Conservation (phyloP, 1,139 yeast species). For the Suhomyces taliae region DNA sequence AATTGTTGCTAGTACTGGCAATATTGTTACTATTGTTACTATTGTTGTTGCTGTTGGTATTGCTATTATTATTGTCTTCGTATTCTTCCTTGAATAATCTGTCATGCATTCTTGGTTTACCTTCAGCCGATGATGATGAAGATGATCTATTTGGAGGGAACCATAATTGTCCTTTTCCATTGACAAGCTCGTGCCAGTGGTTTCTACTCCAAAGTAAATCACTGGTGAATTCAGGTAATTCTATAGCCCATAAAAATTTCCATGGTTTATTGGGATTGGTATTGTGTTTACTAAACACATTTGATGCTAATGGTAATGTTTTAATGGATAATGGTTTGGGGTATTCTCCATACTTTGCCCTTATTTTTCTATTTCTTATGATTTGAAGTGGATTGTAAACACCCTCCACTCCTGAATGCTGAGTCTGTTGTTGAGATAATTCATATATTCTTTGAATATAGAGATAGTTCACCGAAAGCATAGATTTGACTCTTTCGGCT, state of each 20-base stretch:
- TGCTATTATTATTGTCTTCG: not conserved
- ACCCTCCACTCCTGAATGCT: conserved; percentile 57
- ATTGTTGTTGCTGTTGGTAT: too few relatives aligned
- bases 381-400: conserved; percentile 80
- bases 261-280: conserved; percentile 31
- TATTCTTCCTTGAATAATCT: conserved; percentile 23
- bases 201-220: conserved; percentile 66
- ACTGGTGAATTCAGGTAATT: conserved; percentile 57
- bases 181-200: conserved; percentile 63
- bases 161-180: conserved; percentile 59
- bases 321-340: conserved; percentile 35
- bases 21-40: too few relatives aligned
- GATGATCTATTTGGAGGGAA: conserved; percentile 34
- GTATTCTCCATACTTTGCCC: conserved; percentile 44
- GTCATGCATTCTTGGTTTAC: conserved; percentile 28
- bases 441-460: conserved; percentile 42
- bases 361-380: conserved; percentile 64
- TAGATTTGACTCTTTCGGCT: conserved; percentile 54
- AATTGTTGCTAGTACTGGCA: too few relatives aligned
- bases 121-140: conserved; percentile 6
- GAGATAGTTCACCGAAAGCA: conserved; percentile 52
- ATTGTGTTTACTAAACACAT: conserved; percentile 49
- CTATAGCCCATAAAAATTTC: conserved; percentile 64
- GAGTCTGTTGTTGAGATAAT: conserved; percentile 11
- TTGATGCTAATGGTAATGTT: conserved; percentile 52